Base-by-base conservation (phyloP, 1,284 basidiomycete genomes). In the Pseudozyma pruni region DNA sequence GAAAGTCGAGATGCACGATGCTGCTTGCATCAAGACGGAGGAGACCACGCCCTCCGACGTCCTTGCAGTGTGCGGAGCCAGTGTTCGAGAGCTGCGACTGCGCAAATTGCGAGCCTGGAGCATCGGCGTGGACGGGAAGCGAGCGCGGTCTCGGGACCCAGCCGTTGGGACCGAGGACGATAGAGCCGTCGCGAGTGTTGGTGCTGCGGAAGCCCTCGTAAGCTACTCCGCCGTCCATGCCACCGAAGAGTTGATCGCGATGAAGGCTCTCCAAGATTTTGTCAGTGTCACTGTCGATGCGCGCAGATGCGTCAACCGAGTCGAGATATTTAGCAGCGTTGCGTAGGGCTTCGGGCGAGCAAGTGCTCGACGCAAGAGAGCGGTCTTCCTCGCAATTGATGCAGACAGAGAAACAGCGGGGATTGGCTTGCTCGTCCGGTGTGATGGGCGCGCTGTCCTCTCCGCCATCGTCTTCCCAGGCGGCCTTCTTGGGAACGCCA, bases 371-470 rank as follows among this genome's bases (percentile, higher is more conserved):
- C 2, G 8, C 90, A 89, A 37, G 87, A 84, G 68, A 29, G 17
- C 43, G 38, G 11, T 45, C 38, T 23, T 94, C 91, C 76, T 91
- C 89, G 78, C 91, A 92, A 81, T 93, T 91, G 63, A 94, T 88
- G 82, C 91, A 93, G 35, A 94, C 87, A 72, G 92, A 89, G 76
- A 89, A 93, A 34, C 90, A 89, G 34, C 81, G 81, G 0, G 90
- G 89, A 70, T 89, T 87, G 75, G 90, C 90, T n/a, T 56, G 46
- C 27, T 61, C 67, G 34, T 59, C 55, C 9, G 57, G 60, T 16
- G 63, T 54, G 45, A 55, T 31, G 16, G 62, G 66, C n/a, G 58
- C 62, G 38, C 68, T 61, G 43, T 61, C 59, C 13, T 56, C 61
- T 0, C 48, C 41, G 48, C 32, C 23, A n/a, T 32, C 31, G 14